phyloP scores from a whole-genome alignment of 1,139 yeast genomes.

The Petasospora fabianii region DNA sequence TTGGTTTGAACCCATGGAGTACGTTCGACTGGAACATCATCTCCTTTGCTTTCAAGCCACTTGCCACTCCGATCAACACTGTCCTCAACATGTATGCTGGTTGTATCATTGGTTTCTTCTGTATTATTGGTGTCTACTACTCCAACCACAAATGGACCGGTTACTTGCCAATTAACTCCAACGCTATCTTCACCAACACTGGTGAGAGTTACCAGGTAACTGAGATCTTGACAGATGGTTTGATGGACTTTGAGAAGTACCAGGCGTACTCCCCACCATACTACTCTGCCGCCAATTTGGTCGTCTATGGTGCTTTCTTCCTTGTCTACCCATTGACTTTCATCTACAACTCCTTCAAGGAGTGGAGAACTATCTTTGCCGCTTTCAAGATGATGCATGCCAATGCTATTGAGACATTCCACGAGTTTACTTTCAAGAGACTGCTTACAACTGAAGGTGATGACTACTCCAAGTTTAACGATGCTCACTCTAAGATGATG shows the following conservation, averaged over 20 bases:
- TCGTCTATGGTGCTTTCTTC: slow-evolving; percentile 54
- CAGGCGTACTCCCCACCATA: slow-evolving; percentile 52
- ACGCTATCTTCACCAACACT: slow-evolving; percentile 41
- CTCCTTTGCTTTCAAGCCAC: slow-evolving; percentile 54
- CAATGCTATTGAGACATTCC: slow-evolving; percentile 27
- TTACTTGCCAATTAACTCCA: slow-evolving; percentile 46
- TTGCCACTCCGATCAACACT: slow-evolving; percentile 63
- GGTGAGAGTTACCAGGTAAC: slow-evolving; percentile 37
- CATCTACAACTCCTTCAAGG: slow-evolving; percentile 37
- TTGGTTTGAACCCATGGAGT: slow-evolving; percentile 54
- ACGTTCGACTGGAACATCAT: slow-evolving; percentile 53
- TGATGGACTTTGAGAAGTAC: slow-evolving; percentile 41
- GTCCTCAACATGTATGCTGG: slow-evolving; percentile 48
- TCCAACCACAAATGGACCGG: slow-evolving; percentile 49
- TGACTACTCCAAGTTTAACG: slow-evolving; percentile 28
- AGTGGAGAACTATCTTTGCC: slow-evolving; percentile 26
- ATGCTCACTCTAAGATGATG: slow-evolving; percentile 58
- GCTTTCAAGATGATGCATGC: slow-evolving; percentile 27
- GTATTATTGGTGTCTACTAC: slow-evolving; percentile 47
- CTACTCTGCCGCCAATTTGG: slow-evolving; percentile 54
- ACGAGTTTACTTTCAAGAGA: slow-evolving; percentile 27
- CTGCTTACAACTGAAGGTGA: background rate
- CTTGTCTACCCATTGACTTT: slow-evolving; percentile 55
- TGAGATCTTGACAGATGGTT: slow-evolving; percentile 18
- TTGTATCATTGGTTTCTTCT: slow-evolving; percentile 39